Conservation (phyloP, 305 asterid species). For the Fraxinus nigra region DNA sequence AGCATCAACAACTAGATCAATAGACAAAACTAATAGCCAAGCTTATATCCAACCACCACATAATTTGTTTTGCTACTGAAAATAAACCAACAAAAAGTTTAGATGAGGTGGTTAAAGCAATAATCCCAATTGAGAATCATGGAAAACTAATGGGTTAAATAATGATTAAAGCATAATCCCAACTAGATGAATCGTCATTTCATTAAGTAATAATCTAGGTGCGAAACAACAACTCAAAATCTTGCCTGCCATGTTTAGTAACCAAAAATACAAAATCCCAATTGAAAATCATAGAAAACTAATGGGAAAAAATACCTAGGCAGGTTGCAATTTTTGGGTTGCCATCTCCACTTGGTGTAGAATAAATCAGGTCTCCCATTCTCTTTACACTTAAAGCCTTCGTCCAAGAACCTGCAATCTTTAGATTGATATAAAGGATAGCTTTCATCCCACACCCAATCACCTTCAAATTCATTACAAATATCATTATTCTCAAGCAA, state of each 20-base stretch:
- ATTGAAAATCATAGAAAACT: not conserved
- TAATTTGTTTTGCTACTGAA: not conserved
- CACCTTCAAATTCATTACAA: constrained; percentile 50
- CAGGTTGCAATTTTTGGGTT: constrained; percentile 47
- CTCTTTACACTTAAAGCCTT: constrained; percentile 47
- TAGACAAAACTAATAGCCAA: not conserved
- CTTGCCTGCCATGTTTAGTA: not conserved
- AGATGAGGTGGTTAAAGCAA: not conserved
- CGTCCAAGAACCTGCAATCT: constrained; percentile 46
- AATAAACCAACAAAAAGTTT: not conserved
- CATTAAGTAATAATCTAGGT: not conserved
- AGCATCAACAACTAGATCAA: not conserved
- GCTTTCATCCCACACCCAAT: constrained; percentile 54
- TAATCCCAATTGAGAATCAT: no score
- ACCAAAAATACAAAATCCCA: not conserved
- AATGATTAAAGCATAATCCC: no score
- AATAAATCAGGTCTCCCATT: constrained; percentile 51
- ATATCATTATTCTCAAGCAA: constrained; percentile 33
- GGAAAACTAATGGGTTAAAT: no score
- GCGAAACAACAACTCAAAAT: not conserved
- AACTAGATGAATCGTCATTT: not conserved
- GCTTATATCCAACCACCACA: not conserved
- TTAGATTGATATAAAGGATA: constrained; percentile 45
- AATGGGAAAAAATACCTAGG: constrained; percentile 34
- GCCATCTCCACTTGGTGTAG: constrained; percentile 57